phyloP scores from a whole-genome alignment of 2,329 filamentous ascomycete species.

The Didymella pinodella region DNA sequence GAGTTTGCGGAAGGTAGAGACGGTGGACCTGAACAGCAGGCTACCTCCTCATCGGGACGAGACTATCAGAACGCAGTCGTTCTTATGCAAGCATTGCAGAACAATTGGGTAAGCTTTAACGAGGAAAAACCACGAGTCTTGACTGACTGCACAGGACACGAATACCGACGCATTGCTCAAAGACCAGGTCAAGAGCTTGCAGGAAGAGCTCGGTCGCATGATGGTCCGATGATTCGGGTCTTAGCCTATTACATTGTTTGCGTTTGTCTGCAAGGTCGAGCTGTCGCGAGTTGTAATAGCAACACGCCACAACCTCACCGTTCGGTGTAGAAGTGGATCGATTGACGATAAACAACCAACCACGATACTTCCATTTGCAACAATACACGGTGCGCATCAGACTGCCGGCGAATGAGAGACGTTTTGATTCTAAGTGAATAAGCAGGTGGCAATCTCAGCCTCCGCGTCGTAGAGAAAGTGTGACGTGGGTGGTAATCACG shows the following conservation, averaged over 20 bases:
- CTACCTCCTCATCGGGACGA: slow-evolving; percentile 32
- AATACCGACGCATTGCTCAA: slow-evolving; percentile 35
- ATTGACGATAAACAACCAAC: slow-evolving; percentile 7
- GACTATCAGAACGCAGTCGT: slow-evolving; percentile 50
- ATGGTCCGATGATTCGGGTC: slow-evolving; percentile 24
- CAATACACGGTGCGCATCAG: neutral
- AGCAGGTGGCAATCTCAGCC: slow-evolving; percentile 35
- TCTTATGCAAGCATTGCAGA: slow-evolving; percentile 44
- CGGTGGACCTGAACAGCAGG: slow-evolving; percentile 32
- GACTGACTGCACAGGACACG: slow-evolving; percentile 32
- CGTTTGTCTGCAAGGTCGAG: slow-evolving; percentile 1
- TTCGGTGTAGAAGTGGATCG: slow-evolving; percentile 10
- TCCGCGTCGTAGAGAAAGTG: slow-evolving; percentile 18
- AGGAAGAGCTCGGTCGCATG: slow-evolving; percentile 34
- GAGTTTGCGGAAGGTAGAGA: slow-evolving; percentile 43
- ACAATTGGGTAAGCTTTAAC: slow-evolving; percentile 42
- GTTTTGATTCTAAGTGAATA: slow-evolving; percentile 31
- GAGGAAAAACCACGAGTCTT: neutral
- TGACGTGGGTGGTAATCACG: slow-evolving; percentile 41
- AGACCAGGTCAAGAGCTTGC: slow-evolving; percentile 33
- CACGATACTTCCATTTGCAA: slow-evolving; percentile 18
- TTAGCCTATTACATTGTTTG: neutral
- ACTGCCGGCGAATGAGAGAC: slow-evolving; percentile 33
- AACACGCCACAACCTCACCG: slow-evolving; percentile 15
- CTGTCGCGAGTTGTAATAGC: neutral